phyloP scores from a whole-genome alignment of 2,329 filamentous ascomycete genomes.

The Scedosporium boydii region DNA sequence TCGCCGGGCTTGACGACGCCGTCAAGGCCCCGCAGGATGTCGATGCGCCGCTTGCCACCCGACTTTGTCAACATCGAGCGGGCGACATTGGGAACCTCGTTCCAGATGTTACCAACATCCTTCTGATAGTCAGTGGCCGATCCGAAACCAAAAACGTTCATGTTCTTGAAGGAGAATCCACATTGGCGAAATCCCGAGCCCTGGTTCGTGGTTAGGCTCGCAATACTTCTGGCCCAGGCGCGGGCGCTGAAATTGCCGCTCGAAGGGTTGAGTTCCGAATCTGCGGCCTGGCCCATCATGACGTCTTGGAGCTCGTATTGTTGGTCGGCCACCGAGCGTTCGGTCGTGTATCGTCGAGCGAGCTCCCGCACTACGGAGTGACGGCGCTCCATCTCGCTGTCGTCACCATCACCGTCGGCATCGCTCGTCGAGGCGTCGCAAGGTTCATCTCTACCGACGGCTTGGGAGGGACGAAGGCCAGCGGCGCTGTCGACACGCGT shows the following conservation, averaged over 20 bases:
- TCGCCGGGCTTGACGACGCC: conserved; percentile 61
- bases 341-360: conserved; percentile 41
- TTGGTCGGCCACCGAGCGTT: conserved; percentile 26
- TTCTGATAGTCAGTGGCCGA: conserved; percentile 39
- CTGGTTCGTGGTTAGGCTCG: conserved; percentile 15
- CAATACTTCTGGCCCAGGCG: conserved; percentile 22
- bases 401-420: too few relatives aligned
- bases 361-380: conserved; percentile 43
- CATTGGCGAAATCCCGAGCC: conserved; percentile 18
- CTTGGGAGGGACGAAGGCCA: too few relatives aligned
- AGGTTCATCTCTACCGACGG: too few relatives aligned
- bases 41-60: conserved; percentile 41
- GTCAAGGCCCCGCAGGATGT: conserved; percentile 60
- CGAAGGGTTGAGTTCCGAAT: conserved; percentile 38
- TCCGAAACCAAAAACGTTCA: conserved; percentile 37
- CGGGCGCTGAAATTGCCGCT: conserved; percentile 40
- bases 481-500: too few relatives aligned
- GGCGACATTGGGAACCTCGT: conserved; percentile 13
- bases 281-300: conserved; percentile 8
- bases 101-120: conserved; percentile 25
- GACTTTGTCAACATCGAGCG: background rate
- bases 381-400: conserved; percentile 36
- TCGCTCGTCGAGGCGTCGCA: too few relatives aligned
- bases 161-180: conserved; percentile 32
- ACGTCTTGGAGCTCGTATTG: conserved; percentile 10